Evolutionary conservation across 2,329 filamentous ascomycete species (phyloP), one percentile per base, ranked within the genome.

Genomic region (Amauroascus verrucosus): DNA sequence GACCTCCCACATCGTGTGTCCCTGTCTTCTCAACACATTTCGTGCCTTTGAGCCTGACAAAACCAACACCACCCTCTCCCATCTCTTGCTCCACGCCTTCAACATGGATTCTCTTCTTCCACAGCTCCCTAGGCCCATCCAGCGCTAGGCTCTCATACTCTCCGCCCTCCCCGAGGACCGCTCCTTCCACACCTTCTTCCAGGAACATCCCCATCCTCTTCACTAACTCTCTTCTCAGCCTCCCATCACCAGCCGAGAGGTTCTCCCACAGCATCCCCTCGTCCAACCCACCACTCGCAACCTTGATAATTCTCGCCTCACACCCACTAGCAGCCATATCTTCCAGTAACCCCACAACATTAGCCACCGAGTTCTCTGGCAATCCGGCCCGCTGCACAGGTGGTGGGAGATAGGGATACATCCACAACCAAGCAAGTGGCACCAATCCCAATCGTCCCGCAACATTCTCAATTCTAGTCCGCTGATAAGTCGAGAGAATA

Each of bases 111-210:
- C 76, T 79, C 59, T 77, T 79, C 70, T 79, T 84, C 77, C 93
- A 96, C 56, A 96, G 67, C 48, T 73, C 72, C 0, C 64, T 62
- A 7, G 91, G 91, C 9, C 91, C 93, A 68, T 89, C 82, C 33
- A 97, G 64, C 43, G 93, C 88, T 50, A 97, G 73, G 28, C 89
- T 97, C 77, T 97, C 93, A 68, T 94, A 97, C 73, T 97, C 93
- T 2, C 93, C 93, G 5, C 93, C 93, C 67, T 97, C 93, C 0
- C 93, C 93, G 16, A 97, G 71, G 8, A 90, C 81, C 7, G 86
- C 85, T 0, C 86, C 88, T 72, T 56, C 79, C 73, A 63, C 72
- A 73, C 57, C 77, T 71, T 43, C 85, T 37, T 63, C 62, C 13
- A 65, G 85, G 70, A 94, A 95, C 57, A 81, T 66, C 53, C 60